phyloP scores from a whole-genome alignment of 2,329 filamentous ascomycete genomes.

The Penicillium digitatum region DNA sequence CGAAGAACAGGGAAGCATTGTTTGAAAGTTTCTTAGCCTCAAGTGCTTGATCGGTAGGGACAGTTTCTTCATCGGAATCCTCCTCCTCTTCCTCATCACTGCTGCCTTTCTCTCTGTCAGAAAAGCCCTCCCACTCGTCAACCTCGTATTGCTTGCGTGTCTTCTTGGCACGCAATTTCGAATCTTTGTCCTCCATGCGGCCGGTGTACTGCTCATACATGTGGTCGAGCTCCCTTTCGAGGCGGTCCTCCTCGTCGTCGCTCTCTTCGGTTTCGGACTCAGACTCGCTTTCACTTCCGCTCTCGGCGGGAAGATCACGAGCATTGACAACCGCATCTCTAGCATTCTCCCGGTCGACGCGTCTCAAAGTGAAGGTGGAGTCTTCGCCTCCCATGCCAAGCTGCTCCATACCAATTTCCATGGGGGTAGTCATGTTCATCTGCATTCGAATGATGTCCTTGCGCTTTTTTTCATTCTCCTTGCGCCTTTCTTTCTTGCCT shows the following conservation, averaged over 20 bases:
- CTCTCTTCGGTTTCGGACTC: slow-evolving; percentile 58
- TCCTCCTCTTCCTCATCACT: slow-evolving; percentile 57
- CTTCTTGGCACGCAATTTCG: slow-evolving; percentile 87
- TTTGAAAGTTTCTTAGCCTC: slow-evolving; percentile 63
- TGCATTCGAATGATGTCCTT: slow-evolving; percentile 96
- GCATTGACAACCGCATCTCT: slow-evolving; percentile 68
- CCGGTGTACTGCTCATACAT: slow-evolving; percentile 86
- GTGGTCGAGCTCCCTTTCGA: slow-evolving; percentile 80
- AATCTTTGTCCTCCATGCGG: slow-evolving; percentile 71
- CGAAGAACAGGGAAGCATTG: slow-evolving; percentile 83
- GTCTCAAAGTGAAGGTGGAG: slow-evolving; percentile 80
- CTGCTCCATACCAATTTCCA: slow-evolving; percentile 93
- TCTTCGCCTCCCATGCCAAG: slow-evolving; percentile 72
- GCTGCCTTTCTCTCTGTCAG: slow-evolving; percentile 58
- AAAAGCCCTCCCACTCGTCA: slow-evolving; percentile 90
- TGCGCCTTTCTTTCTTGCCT: slow-evolving; percentile 78
- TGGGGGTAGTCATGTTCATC: slow-evolving; percentile 92
- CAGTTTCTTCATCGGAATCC: slow-evolving; percentile 16
- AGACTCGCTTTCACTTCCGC: slow-evolving; percentile 58
- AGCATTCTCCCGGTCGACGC: slow-evolving; percentile 70
- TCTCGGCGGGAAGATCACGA: slow-evolving; percentile 65
- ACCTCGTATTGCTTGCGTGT: slow-evolving; percentile 75
- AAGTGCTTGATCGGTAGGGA: slow-evolving; percentile 31
- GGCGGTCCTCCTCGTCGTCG: slow-evolving; percentile 74
- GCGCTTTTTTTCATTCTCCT: slow-evolving; percentile 89